Base-by-base conservation (phyloP, 164 flowering plant species). In the Akebia trifoliata region DNA sequence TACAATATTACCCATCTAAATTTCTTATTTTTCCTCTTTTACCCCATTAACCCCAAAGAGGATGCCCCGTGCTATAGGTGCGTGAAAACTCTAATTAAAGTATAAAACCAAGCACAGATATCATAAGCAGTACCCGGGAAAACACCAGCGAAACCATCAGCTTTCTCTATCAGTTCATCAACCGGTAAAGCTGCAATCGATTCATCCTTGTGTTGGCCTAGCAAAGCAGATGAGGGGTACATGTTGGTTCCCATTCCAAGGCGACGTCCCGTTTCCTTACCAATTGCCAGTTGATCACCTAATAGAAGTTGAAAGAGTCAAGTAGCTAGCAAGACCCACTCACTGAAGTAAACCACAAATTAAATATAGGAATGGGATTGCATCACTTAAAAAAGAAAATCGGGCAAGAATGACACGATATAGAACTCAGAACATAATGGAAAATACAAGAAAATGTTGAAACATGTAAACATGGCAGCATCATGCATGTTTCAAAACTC, bases 131-230 rank as follows among this genome's bases (percentile, higher is more conserved):
- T 75, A 89, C 96, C 96, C 44, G 94, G 97, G 63, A 87, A 90
- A 35, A 90, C 92, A 24, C 92, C 95, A 56, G 97, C 97, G 72
- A 90, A 89, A 20, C 97, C 97, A 75, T 90, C 97, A 39, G 97
- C 97, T 62, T 90, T 86, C 63, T 90, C 95, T 50, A 90, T 87
- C 62, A 90, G 74, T 48, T 90, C 97, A 67, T 90, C 97, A 63
- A 90, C 59, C 1, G 95, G 94, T 50, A 90, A 71, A 44, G 92
- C 79, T 62, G 73, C 80, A 69, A 81, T 77, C 0, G 92, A 77
- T 59, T 83, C 86, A 72, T 85, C 90, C 74, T 86, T 84, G 68
- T 80, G 47, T 66, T 86, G 84, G 18, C 96, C 96, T 4, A 86
- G 74, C 72, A 89, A 72, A 65, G 91, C 78, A 52, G 96, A 89